These are phyloP conservation scores for Lachnellula arida DNA, from an alignment of 2,329 filamentous ascomycete species.

Conservation along the genomic window DNA sequence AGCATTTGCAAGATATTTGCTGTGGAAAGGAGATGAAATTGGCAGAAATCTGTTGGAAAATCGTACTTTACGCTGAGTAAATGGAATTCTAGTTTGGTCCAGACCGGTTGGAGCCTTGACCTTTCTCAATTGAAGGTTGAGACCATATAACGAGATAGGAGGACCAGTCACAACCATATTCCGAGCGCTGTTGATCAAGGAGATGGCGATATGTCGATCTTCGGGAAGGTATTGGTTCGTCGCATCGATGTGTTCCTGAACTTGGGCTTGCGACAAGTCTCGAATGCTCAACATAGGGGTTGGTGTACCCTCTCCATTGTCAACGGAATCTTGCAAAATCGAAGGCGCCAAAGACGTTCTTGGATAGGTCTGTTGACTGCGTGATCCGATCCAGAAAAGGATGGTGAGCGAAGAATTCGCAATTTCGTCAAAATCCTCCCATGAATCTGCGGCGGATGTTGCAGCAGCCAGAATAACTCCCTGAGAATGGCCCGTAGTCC, in stretches of 20 bases:
- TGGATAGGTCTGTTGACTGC: slow-evolving; percentile 96
- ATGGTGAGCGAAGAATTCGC: slow-evolving; percentile 79
- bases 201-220: slow-evolving; percentile 91
- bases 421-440: slow-evolving; percentile 84
- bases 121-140: slow-evolving; percentile 92
- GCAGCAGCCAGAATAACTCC: slow-evolving; percentile 91
- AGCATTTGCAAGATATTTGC: slow-evolving; percentile 82
- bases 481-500: slow-evolving; percentile 94
- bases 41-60: slow-evolving; percentile 97
- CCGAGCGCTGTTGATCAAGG: slow-evolving; percentile 91
- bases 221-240: slow-evolving; percentile 94
- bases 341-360: slow-evolving; percentile 88
- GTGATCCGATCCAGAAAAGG: slow-evolving; percentile 96
- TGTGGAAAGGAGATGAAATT: slow-evolving; percentile 98
- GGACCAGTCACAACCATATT: slow-evolving; percentile 97
- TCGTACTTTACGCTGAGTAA: slow-evolving; percentile 91
- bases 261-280: slow-evolving; percentile 79
- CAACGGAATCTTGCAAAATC: slow-evolving; percentile 86
- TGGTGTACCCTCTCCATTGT: slow-evolving; percentile 89
- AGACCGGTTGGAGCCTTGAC: slow-evolving; percentile 97
- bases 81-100: slow-evolving; percentile 90
- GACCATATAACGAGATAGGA: slow-evolving; percentile 90
- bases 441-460: slow-evolving; percentile 84
- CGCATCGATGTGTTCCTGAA: slow-evolving; percentile 93
- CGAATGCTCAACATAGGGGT: slow-evolving; percentile 98